Base-by-base conservation (phyloP, 495 filamentous ascomycete genomes). In the Chaetomidium leptoderma region DNA sequence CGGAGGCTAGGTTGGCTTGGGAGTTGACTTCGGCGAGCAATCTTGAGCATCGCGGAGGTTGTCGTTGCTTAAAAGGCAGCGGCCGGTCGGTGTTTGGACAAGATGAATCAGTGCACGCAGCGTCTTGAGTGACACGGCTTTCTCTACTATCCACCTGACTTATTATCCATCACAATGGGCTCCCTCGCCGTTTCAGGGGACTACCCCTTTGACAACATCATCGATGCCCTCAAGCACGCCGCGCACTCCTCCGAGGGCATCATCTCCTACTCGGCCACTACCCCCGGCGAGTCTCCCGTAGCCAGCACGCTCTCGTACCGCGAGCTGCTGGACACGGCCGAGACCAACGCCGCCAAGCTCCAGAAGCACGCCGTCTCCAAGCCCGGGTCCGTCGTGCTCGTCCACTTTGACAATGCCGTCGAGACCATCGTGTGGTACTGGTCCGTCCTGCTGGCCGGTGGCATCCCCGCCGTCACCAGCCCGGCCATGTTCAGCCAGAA, bases 401-500 rank as follows among this genome's bases (percentile, higher is more conserved):
- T 51, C 48, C 48, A 51, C 48, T 51, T 51, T 14, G 48, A 51
- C 48, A 37, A 51, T 51, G 48, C 48, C 13, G 19, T 51, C 48
- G 48, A 51, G 32, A 51, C 13, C 32, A 51, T 51, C 24, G 33
- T 51, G 19, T 51, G 48, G 48, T 51, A 51, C 32, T 51, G 48
- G 48, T 51, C 48, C 32, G 48, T 51, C 48, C 48, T 51, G 19
- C 32, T 51, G 32, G 48, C 48, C 1, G 48, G 48, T 13, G 48
- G 48, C 48, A 51, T 51, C 48, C 48, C 48, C 17, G 48, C 48
- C 48, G 48, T 51, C 48, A 51, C 48, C 32, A 51, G 48, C 48
- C 48, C 48, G 48, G 48, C 48, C 35, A 51, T 51, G 48, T 51
- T 51, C 48, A 51, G 48, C 33, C 48, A 51, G 48, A 51, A 51